Evolutionary conservation across 2,329 filamentous ascomycete genomes (phyloP), one percentile per base, ranked within the genome.

Genomic region (Aspergillus pseudonomiae): DNA sequence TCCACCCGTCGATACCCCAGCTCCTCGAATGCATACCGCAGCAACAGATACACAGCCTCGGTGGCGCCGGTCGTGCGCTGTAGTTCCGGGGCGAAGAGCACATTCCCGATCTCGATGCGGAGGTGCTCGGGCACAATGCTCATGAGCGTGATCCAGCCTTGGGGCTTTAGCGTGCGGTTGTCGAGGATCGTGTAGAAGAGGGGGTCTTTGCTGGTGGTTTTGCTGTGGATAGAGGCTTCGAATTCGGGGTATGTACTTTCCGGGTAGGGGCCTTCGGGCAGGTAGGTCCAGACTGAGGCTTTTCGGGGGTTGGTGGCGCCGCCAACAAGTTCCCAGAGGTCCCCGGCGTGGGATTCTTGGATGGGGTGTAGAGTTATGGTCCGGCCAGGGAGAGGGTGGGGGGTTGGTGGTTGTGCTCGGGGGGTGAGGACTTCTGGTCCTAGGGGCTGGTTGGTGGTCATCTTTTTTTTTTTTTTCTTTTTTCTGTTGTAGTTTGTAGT

Each of bases 1-100:
- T 89, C 87, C 5, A 88, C 82, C 11, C 88, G 78, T 4, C 83
- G 73, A 70, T 86, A 88, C 0, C 83, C 80, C 28, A 89, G 71
- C 2, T 81, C 78, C 4, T 85, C 82, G 67, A 90, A 86, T 0
- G 82, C 81, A 60, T 86, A 78, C 41, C 77, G 77, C 52, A 86
- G 80, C n/a, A 89, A 36, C n/a, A 61, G 12, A 28, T 48, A 61
- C 4, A 56, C 21, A 6, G 52, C 52, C 30, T 61, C 59, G 4
- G 59, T 61, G 1, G 59, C 50, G 1, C 39, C 52, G 1, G 52
- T 43, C 19, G 26, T 61, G n/a, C 52, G 39, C 30, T 61, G 59
- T 21, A 61, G 11, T 12, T 11, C 19, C 9, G 59, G 59, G 0
- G 52, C 32, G 30, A 61, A 61, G 2, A 61, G 12, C 9, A 61